These are phyloP conservation scores for Globisporangium iwayamae DNA, from an alignment of 352 stramenopile genomes.

Conservation along the genomic window DNA sequence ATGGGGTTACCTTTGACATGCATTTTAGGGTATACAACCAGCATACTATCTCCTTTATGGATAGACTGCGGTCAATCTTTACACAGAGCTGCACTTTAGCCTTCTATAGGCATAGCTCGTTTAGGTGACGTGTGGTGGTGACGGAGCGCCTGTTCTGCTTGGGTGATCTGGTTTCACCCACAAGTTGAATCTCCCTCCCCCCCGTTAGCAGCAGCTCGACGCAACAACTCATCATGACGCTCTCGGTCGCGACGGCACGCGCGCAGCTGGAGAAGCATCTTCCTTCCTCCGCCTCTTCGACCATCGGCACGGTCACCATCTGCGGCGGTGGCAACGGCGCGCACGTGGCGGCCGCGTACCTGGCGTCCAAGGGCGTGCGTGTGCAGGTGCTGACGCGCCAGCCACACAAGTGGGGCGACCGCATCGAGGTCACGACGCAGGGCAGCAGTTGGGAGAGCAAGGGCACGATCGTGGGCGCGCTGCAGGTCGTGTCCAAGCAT, in stretches of 20 bases:
- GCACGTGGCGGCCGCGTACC: slow-evolving; percentile 86
- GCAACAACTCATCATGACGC: slow-evolving; percentile 40
- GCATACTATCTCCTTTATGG: too few species aligned
- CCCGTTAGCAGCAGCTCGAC: background rate
- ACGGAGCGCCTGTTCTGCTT: background rate
- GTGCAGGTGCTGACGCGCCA: slow-evolving; percentile 83
- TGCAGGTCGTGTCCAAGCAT: slow-evolving; percentile 78
- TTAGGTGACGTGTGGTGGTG: background rate
- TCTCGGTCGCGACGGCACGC: slow-evolving; percentile 71
- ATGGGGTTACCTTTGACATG: too few species aligned
- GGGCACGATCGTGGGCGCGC: slow-evolving; percentile 64
- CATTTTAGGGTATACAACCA: too few species aligned
- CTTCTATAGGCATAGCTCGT: too few species aligned
- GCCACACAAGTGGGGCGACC: slow-evolving; percentile 73
- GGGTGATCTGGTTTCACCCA: slow-evolving; percentile 1
- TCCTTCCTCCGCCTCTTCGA: slow-evolving; percentile 18
- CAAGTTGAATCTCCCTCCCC: background rate
- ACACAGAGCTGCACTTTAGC: too few species aligned
- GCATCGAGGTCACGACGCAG: slow-evolving; percentile 74
- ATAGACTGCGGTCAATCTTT: too few species aligned
- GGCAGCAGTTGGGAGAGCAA: slow-evolving; percentile 86
- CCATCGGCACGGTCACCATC: slow-evolving; percentile 82
- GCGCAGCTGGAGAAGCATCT: slow-evolving; percentile 56
- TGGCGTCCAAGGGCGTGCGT: slow-evolving; percentile 80
- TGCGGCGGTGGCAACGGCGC: slow-evolving; percentile 91